A percentile compares a stretch with the other conserved stretches of the same genome.
These are phyloP conservation scores for Helichrysum umbraculigerum DNA, from an alignment of 129 eudicot genomes.

Conservation along the genomic window DNA sequence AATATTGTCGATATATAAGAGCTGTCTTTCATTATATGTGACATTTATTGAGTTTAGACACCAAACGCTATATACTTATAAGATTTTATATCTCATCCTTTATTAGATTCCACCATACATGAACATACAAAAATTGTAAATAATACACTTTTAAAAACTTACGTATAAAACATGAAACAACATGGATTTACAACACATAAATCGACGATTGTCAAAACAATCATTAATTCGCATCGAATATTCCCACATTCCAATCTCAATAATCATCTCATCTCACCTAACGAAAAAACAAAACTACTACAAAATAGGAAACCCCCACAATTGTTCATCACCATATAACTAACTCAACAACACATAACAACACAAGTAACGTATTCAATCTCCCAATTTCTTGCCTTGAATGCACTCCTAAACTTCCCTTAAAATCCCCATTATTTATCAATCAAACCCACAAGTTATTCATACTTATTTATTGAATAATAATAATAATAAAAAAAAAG, in stretches of 20 bases:
- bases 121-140: no score
- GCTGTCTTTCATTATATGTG: no score
- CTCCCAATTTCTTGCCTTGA: conserved; percentile 21
- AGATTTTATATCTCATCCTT: no score
- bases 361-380: conserved; percentile 20
- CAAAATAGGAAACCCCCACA: conserved; percentile 9
- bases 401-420: conserved; percentile 8
- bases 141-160: no score
- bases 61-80: no score
- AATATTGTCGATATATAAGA: no score
- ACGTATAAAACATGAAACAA: neutral
- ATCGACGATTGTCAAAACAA: conserved; percentile 15
- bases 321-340: conserved; percentile 20
- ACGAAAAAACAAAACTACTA: conserved; percentile 2
- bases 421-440: conserved; percentile 2
- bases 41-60: no score
- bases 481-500: neutral
- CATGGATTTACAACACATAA: conserved; percentile 1
- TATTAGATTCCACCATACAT: no score
- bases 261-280: conserved; percentile 26
- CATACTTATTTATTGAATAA: neutral
- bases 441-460: conserved; percentile 9
- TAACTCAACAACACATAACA: conserved; percentile 15
- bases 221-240: conserved; percentile 33
- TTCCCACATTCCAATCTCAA: conserved; percentile 28